Evolutionary conservation across 305 asterid species (phyloP).

Genomic region (Caryopteris hybrid): DNA sequence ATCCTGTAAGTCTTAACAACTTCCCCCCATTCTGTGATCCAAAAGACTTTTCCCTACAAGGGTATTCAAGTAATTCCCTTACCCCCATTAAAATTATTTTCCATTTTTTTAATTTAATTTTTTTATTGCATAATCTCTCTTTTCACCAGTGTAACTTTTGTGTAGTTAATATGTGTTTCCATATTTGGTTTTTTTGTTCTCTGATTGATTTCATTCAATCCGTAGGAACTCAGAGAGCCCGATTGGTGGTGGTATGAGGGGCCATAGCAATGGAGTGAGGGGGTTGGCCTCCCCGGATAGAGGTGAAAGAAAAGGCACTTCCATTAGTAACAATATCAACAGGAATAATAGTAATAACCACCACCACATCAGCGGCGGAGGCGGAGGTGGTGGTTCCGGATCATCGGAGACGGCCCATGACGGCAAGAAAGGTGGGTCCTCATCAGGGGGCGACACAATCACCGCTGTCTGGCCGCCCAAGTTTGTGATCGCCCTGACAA

Average conservation of each 20-base stretch:
- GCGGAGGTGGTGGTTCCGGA: conserved; percentile 58
- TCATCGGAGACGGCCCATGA: conserved; percentile 61
- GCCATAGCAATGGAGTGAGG: conserved; percentile 64
- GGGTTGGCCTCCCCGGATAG: conserved; percentile 69
- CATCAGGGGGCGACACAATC: conserved; percentile 52
- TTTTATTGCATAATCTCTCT: neutral
- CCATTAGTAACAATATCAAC: conserved; percentile 19
- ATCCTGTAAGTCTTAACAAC: conserved; percentile 25
- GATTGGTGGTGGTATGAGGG: conserved; percentile 72
- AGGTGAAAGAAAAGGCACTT: conserved; percentile 46
- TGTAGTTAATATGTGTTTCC: neutral
- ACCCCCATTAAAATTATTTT: conserved; percentile 1
- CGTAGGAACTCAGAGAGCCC: conserved; percentile 68
- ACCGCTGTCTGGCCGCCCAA: conserved; percentile 74
- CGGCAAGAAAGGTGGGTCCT: conserved; percentile 51
- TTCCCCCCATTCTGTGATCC: conserved; percentile 24
- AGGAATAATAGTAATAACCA: conserved; percentile 26
- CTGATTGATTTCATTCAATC: no score
- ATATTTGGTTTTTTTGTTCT: neutral
- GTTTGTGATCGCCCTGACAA: conserved; percentile 77
- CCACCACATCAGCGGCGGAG: conserved; percentile 26
- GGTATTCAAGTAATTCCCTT: conserved; percentile 31
- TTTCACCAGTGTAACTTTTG: neutral
- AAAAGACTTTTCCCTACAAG: conserved; percentile 31
- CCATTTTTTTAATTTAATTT: neutral